Percentiles rank a stretch among this genome's conserved stretches.
Conservation (phyloP, 2,329 filamentous ascomycete genomes). For the Fusarium setosum region DNA sequence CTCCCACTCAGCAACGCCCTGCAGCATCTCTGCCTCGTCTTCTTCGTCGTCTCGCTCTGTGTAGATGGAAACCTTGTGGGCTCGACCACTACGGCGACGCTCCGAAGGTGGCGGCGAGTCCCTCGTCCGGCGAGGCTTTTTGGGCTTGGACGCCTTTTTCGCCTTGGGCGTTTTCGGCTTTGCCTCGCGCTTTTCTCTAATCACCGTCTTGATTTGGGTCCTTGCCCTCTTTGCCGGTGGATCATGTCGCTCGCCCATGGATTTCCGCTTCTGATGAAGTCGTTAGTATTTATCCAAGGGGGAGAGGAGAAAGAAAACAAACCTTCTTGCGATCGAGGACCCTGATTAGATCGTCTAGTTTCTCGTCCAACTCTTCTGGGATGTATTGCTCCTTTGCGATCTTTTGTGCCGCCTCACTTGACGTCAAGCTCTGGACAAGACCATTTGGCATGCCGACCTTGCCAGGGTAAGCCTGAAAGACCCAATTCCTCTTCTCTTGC, state of each 20-base stretch:
- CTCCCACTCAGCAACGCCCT: constrained; percentile 69
- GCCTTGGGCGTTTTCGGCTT: constrained; percentile 51
- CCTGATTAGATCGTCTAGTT: constrained; percentile 75
- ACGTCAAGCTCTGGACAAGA: constrained; percentile 80
- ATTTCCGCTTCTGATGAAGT: constrained; percentile 66
- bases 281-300: neutral
- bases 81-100: constrained; percentile 67
- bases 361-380: constrained; percentile 79
- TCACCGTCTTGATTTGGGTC: constrained; percentile 51
- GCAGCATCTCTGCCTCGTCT: constrained; percentile 71
- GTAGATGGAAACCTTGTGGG: constrained; percentile 60
- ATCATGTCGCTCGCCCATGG: constrained; percentile 60
- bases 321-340: constrained; percentile 80
- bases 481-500: constrained; percentile 88
- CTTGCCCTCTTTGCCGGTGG: constrained; percentile 53
- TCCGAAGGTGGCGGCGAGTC: constrained; percentile 54
- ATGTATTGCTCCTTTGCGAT: constrained; percentile 90
- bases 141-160: constrained; percentile 50
- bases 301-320: too few species aligned
- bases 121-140: constrained; percentile 42
- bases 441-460: constrained; percentile 85
- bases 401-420: constrained; percentile 82
- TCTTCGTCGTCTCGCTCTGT: constrained; percentile 67
- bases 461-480: constrained; percentile 82
- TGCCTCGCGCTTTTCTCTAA: constrained; percentile 49